Evolutionary conservation across 495 filamentous ascomycete genomes (phyloP).

Genomic region (Aspergillus panamensis): DNA sequence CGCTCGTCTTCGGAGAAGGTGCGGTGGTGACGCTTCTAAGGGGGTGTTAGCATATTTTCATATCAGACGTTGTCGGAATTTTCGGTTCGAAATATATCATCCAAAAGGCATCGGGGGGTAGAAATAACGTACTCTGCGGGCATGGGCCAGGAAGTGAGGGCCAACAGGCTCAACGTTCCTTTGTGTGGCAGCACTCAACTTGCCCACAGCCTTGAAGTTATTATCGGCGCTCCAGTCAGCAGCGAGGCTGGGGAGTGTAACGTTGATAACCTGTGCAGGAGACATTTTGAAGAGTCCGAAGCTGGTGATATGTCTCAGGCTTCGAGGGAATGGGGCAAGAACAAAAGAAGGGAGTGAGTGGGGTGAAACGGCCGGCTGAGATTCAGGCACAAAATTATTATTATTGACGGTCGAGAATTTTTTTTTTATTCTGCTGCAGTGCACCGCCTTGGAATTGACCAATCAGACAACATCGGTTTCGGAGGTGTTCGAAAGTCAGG

Average conservation of each 20-base stretch:
- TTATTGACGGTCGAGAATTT: slow-evolving; percentile 23
- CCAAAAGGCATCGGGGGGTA: slow-evolving; percentile 1
- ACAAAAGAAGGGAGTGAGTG: slow-evolving; percentile 20
- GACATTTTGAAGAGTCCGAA: slow-evolving; percentile 40
- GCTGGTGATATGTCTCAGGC: slow-evolving; percentile 3
- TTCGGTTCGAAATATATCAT: neutral
- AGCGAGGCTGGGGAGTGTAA: slow-evolving; percentile 72
- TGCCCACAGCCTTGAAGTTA: slow-evolving; percentile 79
- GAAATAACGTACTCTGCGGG: slow-evolving; percentile 66
- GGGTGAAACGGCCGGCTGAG: slow-evolving; percentile 13
- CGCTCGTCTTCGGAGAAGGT: slow-evolving; percentile 98
- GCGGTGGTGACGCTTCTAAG: slow-evolving; percentile 81
- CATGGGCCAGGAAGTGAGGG: slow-evolving; percentile 96
- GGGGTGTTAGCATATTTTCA: slow-evolving; percentile 23
- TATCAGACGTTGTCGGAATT: neutral
- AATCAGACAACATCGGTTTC: slow-evolving; percentile 33
- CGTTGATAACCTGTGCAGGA: slow-evolving; percentile 41
- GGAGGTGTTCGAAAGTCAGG: slow-evolving; percentile 24
- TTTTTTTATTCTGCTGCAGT: slow-evolving; percentile 36
- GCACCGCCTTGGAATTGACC: slow-evolving; percentile 26
- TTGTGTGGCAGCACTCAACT: slow-evolving; percentile 65
- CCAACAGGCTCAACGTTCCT: slow-evolving; percentile 92
- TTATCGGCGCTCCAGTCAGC: slow-evolving; percentile 83
- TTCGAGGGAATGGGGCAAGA: slow-evolving; percentile 10
- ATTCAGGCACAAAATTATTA: slow-evolving; percentile 14